Percentiles rank a stretch among this genome's conserved stretches.
phyloP scores from a whole-genome alignment of 352 stramenopile species.

The Globisporangium canariense region DNA sequence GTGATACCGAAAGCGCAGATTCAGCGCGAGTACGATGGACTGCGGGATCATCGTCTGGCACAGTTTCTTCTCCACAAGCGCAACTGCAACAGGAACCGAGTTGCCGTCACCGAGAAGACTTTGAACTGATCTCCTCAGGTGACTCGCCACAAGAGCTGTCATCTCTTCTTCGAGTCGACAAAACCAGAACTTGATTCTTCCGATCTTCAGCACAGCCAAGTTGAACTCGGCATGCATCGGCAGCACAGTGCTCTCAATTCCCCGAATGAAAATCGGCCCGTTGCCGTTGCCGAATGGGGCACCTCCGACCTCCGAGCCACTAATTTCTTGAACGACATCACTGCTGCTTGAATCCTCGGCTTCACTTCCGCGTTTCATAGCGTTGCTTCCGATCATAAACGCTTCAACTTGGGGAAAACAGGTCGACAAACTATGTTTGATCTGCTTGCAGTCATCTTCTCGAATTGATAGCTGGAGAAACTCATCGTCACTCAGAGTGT shows the following conservation, averaged over 20 bases:
- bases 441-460: slow-evolving; percentile 34
- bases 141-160: slow-evolving; percentile 31
- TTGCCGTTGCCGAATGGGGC: neutral
- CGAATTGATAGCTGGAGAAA: slow-evolving; percentile 39
- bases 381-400: slow-evolving; percentile 24
- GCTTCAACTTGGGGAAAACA: slow-evolving; percentile 39
- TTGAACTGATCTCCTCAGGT: slow-evolving; percentile 31
- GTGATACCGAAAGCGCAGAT: slow-evolving; percentile 14
- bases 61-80: neutral
- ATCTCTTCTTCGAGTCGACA: slow-evolving; percentile 61
- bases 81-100: neutral
- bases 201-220: slow-evolving; percentile 59
- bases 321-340: neutral
- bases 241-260: slow-evolving; percentile 2
- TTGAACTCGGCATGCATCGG: slow-evolving; percentile 19
- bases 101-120: slow-evolving; percentile 15
- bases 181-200: slow-evolving; percentile 64
- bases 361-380: neutral
- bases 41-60: slow-evolving; percentile 16
- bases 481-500: slow-evolving; percentile 31
- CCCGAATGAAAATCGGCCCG: slow-evolving; percentile 10
- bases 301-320: neutral
- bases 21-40: slow-evolving; percentile 7
- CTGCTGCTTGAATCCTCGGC: neutral
- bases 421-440: slow-evolving; percentile 24